These are phyloP conservation scores for Hyaloscypha variabilis DNA, from an alignment of 495 filamentous ascomycete genomes.

Conservation along the genomic window DNA sequence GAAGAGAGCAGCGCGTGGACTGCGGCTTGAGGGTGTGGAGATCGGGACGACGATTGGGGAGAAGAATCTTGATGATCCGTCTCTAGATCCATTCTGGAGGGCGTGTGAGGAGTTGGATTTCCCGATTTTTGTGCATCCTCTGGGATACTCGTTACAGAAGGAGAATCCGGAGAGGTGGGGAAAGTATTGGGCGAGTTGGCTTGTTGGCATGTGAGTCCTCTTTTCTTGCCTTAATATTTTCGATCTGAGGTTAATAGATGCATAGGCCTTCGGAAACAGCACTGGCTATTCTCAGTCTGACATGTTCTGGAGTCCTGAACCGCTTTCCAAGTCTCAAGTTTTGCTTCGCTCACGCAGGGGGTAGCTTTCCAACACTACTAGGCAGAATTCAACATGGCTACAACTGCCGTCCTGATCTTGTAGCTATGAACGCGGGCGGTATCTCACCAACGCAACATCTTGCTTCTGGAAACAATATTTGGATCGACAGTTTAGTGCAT, in stretches of 20 bases:
- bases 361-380: slow-evolving; percentile 3
- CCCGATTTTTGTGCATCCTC: slow-evolving; percentile 9
- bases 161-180: slow-evolving; percentile 11
- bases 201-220: slow-evolving; percentile 4
- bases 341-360: slow-evolving; percentile 16
- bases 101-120: slow-evolving; percentile 12
- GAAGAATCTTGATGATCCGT: slow-evolving; percentile 12
- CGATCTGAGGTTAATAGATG: no score
- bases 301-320: slow-evolving; percentile 5
- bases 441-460: slow-evolving; percentile 9
- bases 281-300: slow-evolving; percentile 5
- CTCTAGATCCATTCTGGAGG: slow-evolving; percentile 13
- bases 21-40: slow-evolving; percentile 3
- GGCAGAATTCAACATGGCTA: slow-evolving; percentile 14
- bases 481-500: slow-evolving; percentile 18
- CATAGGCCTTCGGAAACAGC: slow-evolving; percentile 7
- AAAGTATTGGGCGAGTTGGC: slow-evolving; percentile 9
- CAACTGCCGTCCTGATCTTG: slow-evolving; percentile 12
- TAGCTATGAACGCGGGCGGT: slow-evolving; percentile 4
- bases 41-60: slow-evolving; percentile 8
- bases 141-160: slow-evolving; percentile 10
- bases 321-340: slow-evolving; percentile 10
- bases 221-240: no score
- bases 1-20: not conserved
- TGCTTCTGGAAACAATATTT: slow-evolving; percentile 7